Base-by-base conservation (phyloP, 306 rosid species). In the Cicer arietinum region DNA sequence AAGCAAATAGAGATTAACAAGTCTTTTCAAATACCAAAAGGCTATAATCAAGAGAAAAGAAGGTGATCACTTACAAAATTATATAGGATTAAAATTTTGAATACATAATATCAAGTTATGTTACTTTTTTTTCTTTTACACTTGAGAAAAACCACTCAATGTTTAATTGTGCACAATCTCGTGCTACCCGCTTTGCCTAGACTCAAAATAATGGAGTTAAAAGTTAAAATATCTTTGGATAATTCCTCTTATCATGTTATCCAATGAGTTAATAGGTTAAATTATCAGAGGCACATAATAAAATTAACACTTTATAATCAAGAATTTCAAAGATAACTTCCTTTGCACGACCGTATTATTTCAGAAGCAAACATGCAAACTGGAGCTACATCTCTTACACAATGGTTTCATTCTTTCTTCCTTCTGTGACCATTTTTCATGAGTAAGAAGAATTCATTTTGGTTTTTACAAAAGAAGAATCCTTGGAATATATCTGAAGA, bases 291-390 rank as follows among this genome's bases (percentile, higher is more conserved):
- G 35, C 12, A 17, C 47, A 11, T 10, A 7, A 41, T 14, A 50
- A 60, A 20, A 70, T 37, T 62, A 70, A 70, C 13, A 41, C 25
- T 71, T 6, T 7, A 7, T 30, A 62, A 64, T 57, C 56, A 69
- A 51, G 9, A 45, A 56, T 54, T 72, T 79, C 40, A 52, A 30
- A 35, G 61, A 54, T 7, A 45, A 52, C 67, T 54, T 71, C 35
- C 46, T 18, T 13, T 47, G 56, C 37, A 69, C 69, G 20, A 65
- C 66, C n/a, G 51, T 44, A 60, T n/a, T 40, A 42, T 41, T 78
- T 30, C 6, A 10, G 6, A 73, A 18, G 56, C 13, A 56, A 48
- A 63, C 53, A 7, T 25, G 46, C 61, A 48, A n/a, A 52, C 60
- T 37, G 1, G 47, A 56, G 66, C 20, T 20, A 56, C 45, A 73